These are phyloP conservation scores for Sphagnum contortum DNA, from an alignment of 225 moss, liverwort and hornwort species.

Conservation along the genomic window DNA sequence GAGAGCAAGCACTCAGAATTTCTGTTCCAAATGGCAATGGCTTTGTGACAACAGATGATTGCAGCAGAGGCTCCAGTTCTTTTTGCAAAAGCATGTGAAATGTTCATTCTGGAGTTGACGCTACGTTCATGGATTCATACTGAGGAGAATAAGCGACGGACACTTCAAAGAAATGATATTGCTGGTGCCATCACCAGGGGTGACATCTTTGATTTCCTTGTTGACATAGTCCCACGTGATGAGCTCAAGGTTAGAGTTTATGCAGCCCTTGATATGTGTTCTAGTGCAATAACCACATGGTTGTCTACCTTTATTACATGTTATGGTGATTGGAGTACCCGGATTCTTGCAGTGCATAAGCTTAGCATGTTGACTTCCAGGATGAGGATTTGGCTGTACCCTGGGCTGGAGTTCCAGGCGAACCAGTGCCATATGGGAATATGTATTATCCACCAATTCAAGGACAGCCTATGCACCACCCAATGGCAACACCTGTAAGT, in stretches of 20 bases:
- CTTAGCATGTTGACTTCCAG: constrained; percentile 8
- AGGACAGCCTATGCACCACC: constrained; percentile 32
- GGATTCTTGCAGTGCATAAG: no score
- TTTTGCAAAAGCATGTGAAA: constrained; percentile 55
- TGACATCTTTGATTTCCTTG: constrained; percentile 55
- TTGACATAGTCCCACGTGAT: constrained; percentile 51
- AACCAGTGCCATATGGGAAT: constrained; percentile 37
- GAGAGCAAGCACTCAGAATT: no score
- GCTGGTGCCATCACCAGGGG: constrained; percentile 51
- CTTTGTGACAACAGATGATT: constrained; percentile 37
- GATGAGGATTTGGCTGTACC: constrained; percentile 39
- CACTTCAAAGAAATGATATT: constrained; percentile 53
- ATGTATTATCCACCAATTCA: constrained; percentile 27
- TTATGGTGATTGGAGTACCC: no score
- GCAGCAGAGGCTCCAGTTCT: constrained; percentile 53
- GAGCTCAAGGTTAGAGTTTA: constrained; percentile 27
- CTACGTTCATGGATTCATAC: constrained; percentile 58
- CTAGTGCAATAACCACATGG: no score
- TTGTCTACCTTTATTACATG: no score
- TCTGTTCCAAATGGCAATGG: no score
- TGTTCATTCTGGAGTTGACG: constrained; percentile 58
- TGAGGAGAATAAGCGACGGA: constrained; percentile 54
- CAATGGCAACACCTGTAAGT: constrained; percentile 34
- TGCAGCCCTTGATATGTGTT: background rate
- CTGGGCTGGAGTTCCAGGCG: constrained; percentile 43